Evolutionary conservation across 441 rosid species (phyloP), one percentile per base, ranked within the genome.

Genomic region (Hypseocharis bilobata): DNA sequence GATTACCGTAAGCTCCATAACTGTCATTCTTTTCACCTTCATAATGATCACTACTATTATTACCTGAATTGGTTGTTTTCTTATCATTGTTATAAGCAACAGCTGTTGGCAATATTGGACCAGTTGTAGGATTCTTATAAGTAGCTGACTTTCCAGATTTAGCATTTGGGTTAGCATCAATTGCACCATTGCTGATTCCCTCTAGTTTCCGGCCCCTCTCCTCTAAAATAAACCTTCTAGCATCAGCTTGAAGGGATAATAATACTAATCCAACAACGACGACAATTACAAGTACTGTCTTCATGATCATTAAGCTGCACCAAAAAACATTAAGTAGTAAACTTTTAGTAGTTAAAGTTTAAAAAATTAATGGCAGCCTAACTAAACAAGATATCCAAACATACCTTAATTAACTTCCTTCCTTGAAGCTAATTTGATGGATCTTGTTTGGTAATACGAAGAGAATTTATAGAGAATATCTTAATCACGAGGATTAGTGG

Each of bases 21-120:
- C 69, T 60, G 63, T 45, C 47, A 64, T 73, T 71, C 1, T 36
- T 11, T 26, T 71, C 76, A 34, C 71, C 80, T 59, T 68, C 70
- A 38, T 19, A 30, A 23, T 28, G 49, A 28, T 34, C 10, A 34
- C 40, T 7, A 34, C 10, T 34, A 34, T 34, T 34, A 34, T 34
- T 34, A 34, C 40, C 40, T 3, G 40, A 6, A 11, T 34, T 34
- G 1, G 10, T 34, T 8, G 40, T 34, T 34, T 34, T 34, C 10
- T 34, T 11, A 34, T 7, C 11, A 6, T 34, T 34, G 40, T 34
- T 7, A 34, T 8, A 8, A 34, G 10, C 10, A 6, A 34, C 6
- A 4, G 1, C 22, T 42, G 0, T 34, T 57, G 40, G 40, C 40
- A 34, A n/a, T n/a, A n/a, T 11, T 6, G 40, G 10, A 34, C 8